Evolutionary conservation across 139 green algal species (phyloP).

Genomic region (Tetradesmus lagerheimii): DNA sequence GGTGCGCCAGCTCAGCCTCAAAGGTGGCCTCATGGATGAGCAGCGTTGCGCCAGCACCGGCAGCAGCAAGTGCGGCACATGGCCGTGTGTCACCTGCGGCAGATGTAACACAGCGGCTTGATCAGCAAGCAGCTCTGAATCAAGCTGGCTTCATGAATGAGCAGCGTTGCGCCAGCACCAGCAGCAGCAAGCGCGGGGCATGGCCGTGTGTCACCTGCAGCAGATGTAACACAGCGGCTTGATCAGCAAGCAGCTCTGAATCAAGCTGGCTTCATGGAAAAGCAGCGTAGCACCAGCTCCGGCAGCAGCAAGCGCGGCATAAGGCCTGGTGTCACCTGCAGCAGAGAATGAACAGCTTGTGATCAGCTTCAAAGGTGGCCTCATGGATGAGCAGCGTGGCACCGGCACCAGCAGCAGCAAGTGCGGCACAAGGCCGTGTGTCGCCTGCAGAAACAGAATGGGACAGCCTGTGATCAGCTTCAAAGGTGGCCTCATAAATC

Average conservation of each 20-base stretch:
- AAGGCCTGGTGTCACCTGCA: slow-evolving; percentile 72
- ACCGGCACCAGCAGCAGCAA: slow-evolving; percentile 77
- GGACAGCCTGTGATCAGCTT: slow-evolving; percentile 63
- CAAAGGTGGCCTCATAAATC: slow-evolving; percentile 98
- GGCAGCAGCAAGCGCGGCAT: slow-evolving; percentile 68
- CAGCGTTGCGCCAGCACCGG: slow-evolving; percentile 85
- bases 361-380: slow-evolving; percentile 94
- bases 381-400: slow-evolving; percentile 97
- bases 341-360: no score
- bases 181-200: slow-evolving; percentile 70
- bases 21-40: slow-evolving; percentile 99
- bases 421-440: slow-evolving; percentile 51
- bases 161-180: slow-evolving; percentile 84
- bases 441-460: slow-evolving; percentile 59
- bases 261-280: slow-evolving; percentile 99
- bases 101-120: slow-evolving; percentile 40
- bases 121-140: no score
- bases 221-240: slow-evolving; percentile 40
- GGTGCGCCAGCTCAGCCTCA: slow-evolving; percentile 85
- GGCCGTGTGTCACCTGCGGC: slow-evolving; percentile 73
- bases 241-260: no score
- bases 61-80: slow-evolving; percentile 66
- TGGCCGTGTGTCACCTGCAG: slow-evolving; percentile 73
- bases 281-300: slow-evolving; percentile 89
- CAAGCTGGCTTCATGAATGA: slow-evolving; percentile 99